A percentile compares a stretch with the other conserved stretches of the same genome.
Conservation (phyloP, 75 land plant genomes). For the Cunninghamia lanceolata region DNA sequence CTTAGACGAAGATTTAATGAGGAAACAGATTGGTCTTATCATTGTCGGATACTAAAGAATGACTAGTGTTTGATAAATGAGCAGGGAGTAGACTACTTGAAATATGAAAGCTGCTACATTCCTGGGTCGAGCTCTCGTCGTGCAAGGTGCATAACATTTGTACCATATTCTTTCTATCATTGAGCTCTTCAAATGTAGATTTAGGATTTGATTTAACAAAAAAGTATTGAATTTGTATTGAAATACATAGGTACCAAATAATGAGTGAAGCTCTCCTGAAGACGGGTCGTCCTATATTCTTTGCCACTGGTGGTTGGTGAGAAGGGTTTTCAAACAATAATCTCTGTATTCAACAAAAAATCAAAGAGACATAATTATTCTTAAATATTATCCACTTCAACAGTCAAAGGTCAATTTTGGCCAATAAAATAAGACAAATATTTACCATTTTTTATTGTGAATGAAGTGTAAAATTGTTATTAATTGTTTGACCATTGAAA, state of each 20-base stretch:
- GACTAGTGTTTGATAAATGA: not conserved
- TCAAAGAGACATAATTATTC: no score
- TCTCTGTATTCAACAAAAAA: not conserved
- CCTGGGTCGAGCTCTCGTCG: constrained; percentile 23
- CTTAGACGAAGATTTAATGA: not conserved
- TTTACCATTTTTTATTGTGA: no score
- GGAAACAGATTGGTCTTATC: not conserved
- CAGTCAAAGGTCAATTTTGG: no score
- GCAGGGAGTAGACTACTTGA: constrained; percentile 48
- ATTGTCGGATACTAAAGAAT: not conserved
- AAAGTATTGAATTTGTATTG: not conserved
- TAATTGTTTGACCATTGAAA: no score
- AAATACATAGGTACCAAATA: constrained; percentile 19
- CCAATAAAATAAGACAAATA: no score
- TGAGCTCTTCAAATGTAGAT: not conserved
- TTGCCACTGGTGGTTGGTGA: constrained; percentile 55
- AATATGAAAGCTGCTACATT: constrained; percentile 35
- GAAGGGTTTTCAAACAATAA: not conserved
- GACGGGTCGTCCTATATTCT: constrained; percentile 42
- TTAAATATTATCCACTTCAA: no score
- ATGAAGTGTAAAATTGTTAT: no score
- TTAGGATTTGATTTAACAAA: not conserved
- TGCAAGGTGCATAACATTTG: constrained; percentile 12
- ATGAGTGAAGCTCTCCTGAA: constrained; percentile 42
- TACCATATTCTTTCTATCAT: not conserved